phyloP scores from a whole-genome alignment of 78 protist species.

The Creolimax fragrantissima region DNA sequence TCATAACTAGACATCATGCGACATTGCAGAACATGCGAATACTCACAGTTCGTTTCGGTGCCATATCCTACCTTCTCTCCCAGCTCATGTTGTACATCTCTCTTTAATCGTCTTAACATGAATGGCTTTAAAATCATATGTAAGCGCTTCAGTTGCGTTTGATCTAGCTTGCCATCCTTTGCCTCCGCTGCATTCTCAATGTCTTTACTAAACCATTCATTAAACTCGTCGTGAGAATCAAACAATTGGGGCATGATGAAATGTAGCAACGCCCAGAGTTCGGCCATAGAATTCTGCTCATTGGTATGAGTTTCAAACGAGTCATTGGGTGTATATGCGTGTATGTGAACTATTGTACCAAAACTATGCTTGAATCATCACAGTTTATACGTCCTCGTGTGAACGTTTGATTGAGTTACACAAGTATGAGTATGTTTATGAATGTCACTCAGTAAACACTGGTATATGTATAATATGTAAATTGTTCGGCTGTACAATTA shows the following conservation, averaged over 20 bases:
- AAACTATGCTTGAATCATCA: too few relatives aligned
- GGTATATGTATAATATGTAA: too few relatives aligned
- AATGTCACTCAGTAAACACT: too few relatives aligned
- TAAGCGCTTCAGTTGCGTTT: slow-evolving; percentile 64
- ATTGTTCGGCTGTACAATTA: too few relatives aligned
- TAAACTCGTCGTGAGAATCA: slow-evolving; percentile 44
- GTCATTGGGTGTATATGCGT: too few relatives aligned
- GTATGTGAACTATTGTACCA: too few relatives aligned
- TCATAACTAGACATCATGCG: not conserved
- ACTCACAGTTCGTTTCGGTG: too few relatives aligned
- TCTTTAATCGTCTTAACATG: slow-evolving; percentile 85
- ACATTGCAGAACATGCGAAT: too few relatives aligned
- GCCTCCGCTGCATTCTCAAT: slow-evolving; percentile 42
- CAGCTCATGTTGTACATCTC: slow-evolving; percentile 82
- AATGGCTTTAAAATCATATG: slow-evolving; percentile 89
- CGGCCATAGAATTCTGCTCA: slow-evolving; percentile 40
- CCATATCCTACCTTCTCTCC: slow-evolving; percentile 63
- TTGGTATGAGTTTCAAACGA: too few relatives aligned
- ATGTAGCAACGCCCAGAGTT: slow-evolving; percentile 81
- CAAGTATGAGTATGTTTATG: too few relatives aligned
- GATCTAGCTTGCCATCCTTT: slow-evolving; percentile 40
- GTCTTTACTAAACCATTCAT: slow-evolving; percentile 38
- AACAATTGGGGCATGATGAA: slow-evolving; percentile 79
- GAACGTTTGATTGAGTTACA: too few relatives aligned
- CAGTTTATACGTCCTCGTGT: too few relatives aligned